phyloP scores from a whole-genome alignment of 2,329 filamentous ascomycete species.

The Alternaria dauci region DNA sequence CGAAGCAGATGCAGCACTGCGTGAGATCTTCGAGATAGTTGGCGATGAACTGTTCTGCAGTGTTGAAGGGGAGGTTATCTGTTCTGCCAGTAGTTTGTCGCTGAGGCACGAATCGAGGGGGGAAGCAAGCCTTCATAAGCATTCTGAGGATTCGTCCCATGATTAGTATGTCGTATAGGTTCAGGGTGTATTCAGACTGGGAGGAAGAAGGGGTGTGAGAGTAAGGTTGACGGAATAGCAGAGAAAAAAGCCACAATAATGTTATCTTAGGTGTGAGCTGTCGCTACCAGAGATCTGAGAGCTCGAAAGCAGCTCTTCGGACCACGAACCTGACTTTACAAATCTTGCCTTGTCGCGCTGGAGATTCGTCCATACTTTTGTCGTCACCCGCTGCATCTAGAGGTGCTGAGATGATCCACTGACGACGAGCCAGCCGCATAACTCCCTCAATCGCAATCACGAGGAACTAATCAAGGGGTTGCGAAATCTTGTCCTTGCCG shows the following conservation, averaged over 20 bases:
- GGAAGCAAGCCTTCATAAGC: neutral
- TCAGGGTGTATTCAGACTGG: neutral
- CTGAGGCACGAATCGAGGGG: neutral
- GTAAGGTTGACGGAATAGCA: neutral
- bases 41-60: neutral
- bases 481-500: neutral
- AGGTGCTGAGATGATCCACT: neutral
- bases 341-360: neutral
- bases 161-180: neutral
- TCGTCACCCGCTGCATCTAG: neutral
- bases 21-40: neutral
- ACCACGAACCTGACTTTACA: neutral
- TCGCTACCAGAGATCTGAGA: neutral
- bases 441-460: neutral
- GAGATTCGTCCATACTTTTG: neutral
- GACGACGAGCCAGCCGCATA: neutral
- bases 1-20: neutral
- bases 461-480: neutral
- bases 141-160: neutral
- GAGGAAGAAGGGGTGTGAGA: neutral
- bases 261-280: neutral
- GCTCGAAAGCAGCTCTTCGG: neutral
- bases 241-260: neutral
- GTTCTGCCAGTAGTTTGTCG: neutral
- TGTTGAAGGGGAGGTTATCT: neutral